Percentiles rank a stretch among this genome's conserved stretches.
These are phyloP conservation scores for Chlorella sp. DNA, from an alignment of 139 green algal species.

Conservation along the genomic window DNA sequence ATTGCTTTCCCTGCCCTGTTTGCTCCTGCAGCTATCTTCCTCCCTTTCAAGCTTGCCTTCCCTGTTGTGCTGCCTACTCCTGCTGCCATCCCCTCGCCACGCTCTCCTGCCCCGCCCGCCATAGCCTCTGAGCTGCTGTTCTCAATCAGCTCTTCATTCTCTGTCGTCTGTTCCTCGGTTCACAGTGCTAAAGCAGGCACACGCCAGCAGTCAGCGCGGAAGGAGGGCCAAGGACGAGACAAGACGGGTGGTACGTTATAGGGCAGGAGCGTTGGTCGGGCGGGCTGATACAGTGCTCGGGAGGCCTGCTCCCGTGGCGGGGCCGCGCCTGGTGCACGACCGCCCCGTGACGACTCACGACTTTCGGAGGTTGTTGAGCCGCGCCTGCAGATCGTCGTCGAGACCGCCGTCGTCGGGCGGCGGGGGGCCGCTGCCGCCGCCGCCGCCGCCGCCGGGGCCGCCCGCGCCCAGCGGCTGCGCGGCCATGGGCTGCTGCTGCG, in stretches of 20 bases:
- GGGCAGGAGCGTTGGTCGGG: background rate
- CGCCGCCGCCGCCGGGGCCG: slow-evolving; percentile 21
- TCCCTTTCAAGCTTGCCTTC: no score
- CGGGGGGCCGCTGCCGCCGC: slow-evolving; percentile 17
- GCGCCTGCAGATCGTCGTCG: slow-evolving; percentile 83
- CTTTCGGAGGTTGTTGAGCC: slow-evolving; percentile 80
- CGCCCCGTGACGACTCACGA: slow-evolving; percentile 26
- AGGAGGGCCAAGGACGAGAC: background rate
- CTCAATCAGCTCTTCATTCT: no score
- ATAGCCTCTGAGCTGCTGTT: no score
- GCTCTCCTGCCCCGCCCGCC: no score
- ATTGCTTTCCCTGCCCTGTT: no score
- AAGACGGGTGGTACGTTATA: background rate
- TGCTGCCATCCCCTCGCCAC: no score
- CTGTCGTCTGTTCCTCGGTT: background rate
- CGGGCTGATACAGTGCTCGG: background rate
- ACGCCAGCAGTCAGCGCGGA: background rate
- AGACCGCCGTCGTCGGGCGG: slow-evolving; percentile 54
- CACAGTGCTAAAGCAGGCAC: background rate
- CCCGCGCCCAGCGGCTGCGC: slow-evolving; percentile 31
- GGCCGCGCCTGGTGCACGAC: background rate
- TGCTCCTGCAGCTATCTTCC: no score
- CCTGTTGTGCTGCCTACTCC: no score
- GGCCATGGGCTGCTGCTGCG: slow-evolving; percentile 12
- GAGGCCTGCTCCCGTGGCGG: background rate